Conservation (phyloP, 2,329 filamentous ascomycete genomes). For the Scleromitrula shiraiana region DNA sequence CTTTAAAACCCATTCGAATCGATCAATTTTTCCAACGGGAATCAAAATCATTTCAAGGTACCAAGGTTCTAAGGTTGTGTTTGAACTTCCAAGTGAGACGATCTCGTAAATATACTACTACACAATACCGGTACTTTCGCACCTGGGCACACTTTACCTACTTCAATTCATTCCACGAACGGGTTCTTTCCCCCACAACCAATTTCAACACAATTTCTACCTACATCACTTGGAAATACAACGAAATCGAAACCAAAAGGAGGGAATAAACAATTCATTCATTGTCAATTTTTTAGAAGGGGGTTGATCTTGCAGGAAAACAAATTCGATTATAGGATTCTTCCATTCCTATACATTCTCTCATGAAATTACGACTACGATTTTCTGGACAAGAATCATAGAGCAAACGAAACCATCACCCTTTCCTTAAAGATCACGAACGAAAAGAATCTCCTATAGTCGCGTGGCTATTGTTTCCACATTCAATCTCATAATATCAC, state of each 20-base stretch:
- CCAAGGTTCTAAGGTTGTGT: too few species aligned
- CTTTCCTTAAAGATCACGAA: neutral
- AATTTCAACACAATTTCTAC: neutral
- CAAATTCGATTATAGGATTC: neutral
- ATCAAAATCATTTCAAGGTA: too few species aligned
- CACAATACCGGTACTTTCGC: too few species aligned
- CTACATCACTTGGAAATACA: neutral
- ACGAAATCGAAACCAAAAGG: neutral
- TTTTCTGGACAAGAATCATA: conserved; percentile 2
- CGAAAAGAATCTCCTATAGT: neutral
- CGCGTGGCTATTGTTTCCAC: conserved; percentile 8
- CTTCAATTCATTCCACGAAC: conserved; percentile 1
- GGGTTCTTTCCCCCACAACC: neutral
- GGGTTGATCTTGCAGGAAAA: neutral
- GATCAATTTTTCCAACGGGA: too few species aligned
- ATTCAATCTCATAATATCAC: neutral
- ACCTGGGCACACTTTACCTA: too few species aligned
- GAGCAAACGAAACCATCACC: neutral
- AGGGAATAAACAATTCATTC: neutral
- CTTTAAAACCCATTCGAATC: too few species aligned
- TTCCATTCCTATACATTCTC: neutral
- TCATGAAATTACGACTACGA: conserved; percentile 1
- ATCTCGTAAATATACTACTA: conserved; percentile 1
- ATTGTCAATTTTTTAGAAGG: conserved; percentile 2
- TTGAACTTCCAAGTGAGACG: too few species aligned